Evolutionary conservation across 2,329 filamentous ascomycete genomes (phyloP).

Genomic region (Emmonsia crescens): DNA sequence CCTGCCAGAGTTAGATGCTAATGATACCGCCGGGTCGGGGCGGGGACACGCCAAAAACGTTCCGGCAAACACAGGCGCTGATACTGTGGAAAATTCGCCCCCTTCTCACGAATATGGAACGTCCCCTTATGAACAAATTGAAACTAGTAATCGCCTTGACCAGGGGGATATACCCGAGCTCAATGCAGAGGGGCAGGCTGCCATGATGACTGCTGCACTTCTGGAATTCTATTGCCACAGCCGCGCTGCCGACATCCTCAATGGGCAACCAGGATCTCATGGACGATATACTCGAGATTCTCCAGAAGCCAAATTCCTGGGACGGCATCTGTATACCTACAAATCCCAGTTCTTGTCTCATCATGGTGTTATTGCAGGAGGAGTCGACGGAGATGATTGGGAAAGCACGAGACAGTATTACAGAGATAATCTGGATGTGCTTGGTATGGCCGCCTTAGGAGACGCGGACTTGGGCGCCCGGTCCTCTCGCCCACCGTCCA

Average conservation of each 20-base stretch:
- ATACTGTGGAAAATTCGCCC: not conserved
- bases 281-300: constrained; percentile 30
- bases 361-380: constrained; percentile 31
- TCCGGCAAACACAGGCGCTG: not conserved
- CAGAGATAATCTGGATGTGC: constrained; percentile 32
- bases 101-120: not conserved
- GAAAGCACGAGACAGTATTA: constrained; percentile 30
- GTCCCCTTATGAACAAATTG: not conserved
- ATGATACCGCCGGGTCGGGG: constrained; percentile 8
- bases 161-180: constrained; percentile 15
- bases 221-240: constrained; percentile 36
- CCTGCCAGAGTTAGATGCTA: constrained; percentile 17
- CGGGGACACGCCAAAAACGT: not conserved
- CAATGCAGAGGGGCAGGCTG: constrained; percentile 28
- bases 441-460: constrained; percentile 29
- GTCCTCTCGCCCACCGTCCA: constrained; percentile 12
- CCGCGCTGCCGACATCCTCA: constrained; percentile 36
- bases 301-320: constrained; percentile 33
- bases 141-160: constrained; percentile 8
- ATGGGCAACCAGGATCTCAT: constrained; percentile 26
- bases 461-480: constrained; percentile 21
- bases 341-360: constrained; percentile 34
- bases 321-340: constrained; percentile 30
- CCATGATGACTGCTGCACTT: constrained; percentile 34
- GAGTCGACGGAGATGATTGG: constrained; percentile 30